phyloP scores from a whole-genome alignment of 495 filamentous ascomycete species.

The Mycothermus thermophilus region DNA sequence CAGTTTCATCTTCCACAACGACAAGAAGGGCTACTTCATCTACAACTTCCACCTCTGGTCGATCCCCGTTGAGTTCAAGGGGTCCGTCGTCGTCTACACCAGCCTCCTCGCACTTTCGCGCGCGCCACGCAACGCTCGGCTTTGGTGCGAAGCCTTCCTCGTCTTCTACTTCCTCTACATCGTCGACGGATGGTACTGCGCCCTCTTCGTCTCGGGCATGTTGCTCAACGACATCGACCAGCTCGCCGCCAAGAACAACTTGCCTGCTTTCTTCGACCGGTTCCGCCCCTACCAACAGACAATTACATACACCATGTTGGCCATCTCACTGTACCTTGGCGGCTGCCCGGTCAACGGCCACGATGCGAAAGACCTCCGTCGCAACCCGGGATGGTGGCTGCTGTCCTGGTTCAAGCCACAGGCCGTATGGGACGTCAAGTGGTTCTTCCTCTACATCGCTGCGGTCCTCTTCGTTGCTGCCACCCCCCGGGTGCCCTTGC shows the following conservation, averaged over 20 bases:
- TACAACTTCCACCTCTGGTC: slow-evolving; percentile 33
- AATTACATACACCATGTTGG: slow-evolving; percentile 34
- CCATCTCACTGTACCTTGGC: slow-evolving; percentile 28
- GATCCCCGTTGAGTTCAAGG: slow-evolving; percentile 29
- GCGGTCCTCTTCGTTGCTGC: slow-evolving; percentile 40
- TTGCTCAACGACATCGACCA: slow-evolving; percentile 37
- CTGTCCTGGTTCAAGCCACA: slow-evolving; percentile 36
- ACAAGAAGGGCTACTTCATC: slow-evolving; percentile 23
- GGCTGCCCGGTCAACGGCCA: slow-evolving; percentile 30
- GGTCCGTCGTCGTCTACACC: slow-evolving; percentile 35
- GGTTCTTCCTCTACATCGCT: slow-evolving; percentile 38
- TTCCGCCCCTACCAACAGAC: slow-evolving; percentile 27
- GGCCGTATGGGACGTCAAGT: slow-evolving; percentile 36
- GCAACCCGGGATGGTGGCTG: slow-evolving; percentile 31
- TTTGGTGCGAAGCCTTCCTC: slow-evolving; percentile 20
- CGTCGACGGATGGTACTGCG: slow-evolving; percentile 31
- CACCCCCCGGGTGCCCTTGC: slow-evolving; percentile 28
- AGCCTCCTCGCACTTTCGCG: slow-evolving; percentile 28
- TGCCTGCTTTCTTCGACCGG: slow-evolving; percentile 23
- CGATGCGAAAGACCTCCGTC: slow-evolving; percentile 21
- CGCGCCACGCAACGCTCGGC: slow-evolving; percentile 17
- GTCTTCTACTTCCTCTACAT: slow-evolving; percentile 33
- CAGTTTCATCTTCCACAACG: slow-evolving; percentile 39
- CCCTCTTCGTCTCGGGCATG: slow-evolving; percentile 34
- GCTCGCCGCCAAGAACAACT: slow-evolving; percentile 25